A percentile compares a stretch with the other conserved stretches of the same genome.
Evolutionary conservation across 1,139 yeast genomes (phyloP).

Genomic region (Pichia terricola): DNA sequence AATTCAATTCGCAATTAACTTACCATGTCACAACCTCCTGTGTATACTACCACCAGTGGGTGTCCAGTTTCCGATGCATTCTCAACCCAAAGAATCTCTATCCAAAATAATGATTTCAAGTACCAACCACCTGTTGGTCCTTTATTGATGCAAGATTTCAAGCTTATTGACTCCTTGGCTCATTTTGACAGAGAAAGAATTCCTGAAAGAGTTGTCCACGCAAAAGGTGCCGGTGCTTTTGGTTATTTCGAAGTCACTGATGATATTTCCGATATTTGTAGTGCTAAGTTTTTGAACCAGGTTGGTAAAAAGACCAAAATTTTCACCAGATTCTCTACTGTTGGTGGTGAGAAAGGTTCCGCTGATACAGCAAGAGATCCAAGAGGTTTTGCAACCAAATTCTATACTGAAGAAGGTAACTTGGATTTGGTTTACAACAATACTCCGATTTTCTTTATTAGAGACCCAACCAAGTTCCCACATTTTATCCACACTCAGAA

Average conservation of each 20-base stretch:
- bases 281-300: slow-evolving; percentile 60
- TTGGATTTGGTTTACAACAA: slow-evolving; percentile 84
- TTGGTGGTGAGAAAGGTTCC: slow-evolving; percentile 80
- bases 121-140: slow-evolving; percentile 51
- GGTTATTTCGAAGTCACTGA: slow-evolving; percentile 78
- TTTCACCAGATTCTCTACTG: slow-evolving; percentile 77
- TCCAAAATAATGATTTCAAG: slow-evolving; percentile 18
- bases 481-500: slow-evolving; percentile 85
- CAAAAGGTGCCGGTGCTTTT: slow-evolving; percentile 82
- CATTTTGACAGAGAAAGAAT: slow-evolving; percentile 83
- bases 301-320: slow-evolving; percentile 70
- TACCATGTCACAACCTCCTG: slow-evolving; percentile 25
- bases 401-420: slow-evolving; percentile 83
- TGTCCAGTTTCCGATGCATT: slow-evolving; percentile 27
- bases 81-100: slow-evolving; percentile 26
- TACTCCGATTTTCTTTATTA: slow-evolving; percentile 79
- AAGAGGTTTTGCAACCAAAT: slow-evolving; percentile 75
- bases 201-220: slow-evolving; percentile 87
- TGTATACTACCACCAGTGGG: slow-evolving; percentile 28
- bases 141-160: slow-evolving; percentile 67
- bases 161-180: slow-evolving; percentile 65
- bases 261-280: slow-evolving; percentile 65
- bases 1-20: too few relatives aligned
- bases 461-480: slow-evolving; percentile 85
- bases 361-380: slow-evolving; percentile 88